Evolutionary conservation across 371 early-diverging fungal species (phyloP), one percentile per base, ranked within the genome.

Genomic region (Rhizopus sp.): DNA sequence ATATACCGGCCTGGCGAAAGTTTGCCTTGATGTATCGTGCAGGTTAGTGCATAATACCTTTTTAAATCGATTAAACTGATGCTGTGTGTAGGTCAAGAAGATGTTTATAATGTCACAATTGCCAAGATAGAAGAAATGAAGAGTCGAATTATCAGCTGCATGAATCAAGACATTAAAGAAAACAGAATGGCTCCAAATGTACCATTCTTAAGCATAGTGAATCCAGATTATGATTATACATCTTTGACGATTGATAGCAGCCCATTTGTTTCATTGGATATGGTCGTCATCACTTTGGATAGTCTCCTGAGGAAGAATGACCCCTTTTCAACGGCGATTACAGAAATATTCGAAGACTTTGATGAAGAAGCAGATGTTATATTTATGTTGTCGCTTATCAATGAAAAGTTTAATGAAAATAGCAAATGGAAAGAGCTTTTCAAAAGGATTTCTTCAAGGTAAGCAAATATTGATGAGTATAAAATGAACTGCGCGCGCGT

Each of bases 351-450:
- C 44, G 79, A 78, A 38, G 70, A 75, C 35, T 57, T 71, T 2
- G 71, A 77, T 8, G 80, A 78, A 72, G 80, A 81, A 12, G 68
- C 64, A 29, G 84, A 81, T 52, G 64, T 78, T 5, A 61, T 78
- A 8, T 48, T 81, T 60, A 78, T 80, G 59, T 55, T 78, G 10
- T 61, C 62, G 41, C 56, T 83, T 40, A 67, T 83, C 3, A 57
- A 65, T 15, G 74, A 80, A 53, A 62, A 64, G 7, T 55, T 62
- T 3, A 64, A 71, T 3, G 29, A 45, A 8, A 53, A 64, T 5
- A 70, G 65, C 53, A 48, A 54, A 53, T 77, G 60, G 66, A 69
- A 57, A 29, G 10, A 31, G n/a, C 65, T 66, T 60, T 77, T 72
- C 34, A 60, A 66, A 33, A 56, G 53, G 41, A 50, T 41, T 38